Base-by-base conservation (phyloP, 2,329 filamentous ascomycete genomes). In the Chaetomium sp. region DNA sequence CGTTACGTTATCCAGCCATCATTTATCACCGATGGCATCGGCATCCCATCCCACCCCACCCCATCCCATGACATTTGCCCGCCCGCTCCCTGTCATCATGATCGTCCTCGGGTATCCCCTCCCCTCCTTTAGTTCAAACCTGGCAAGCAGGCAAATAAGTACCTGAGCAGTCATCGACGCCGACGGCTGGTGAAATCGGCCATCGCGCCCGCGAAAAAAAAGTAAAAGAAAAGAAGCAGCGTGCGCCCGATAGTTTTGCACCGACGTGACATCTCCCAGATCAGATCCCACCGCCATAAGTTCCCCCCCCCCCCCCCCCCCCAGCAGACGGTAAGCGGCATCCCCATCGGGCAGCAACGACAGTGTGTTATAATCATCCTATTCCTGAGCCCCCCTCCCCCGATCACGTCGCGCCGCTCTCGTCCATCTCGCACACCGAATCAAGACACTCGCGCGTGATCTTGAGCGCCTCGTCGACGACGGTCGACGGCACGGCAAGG, bases 401-500 rank as follows among this genome's bases (percentile, higher is more conserved):
- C 8, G 2, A 31, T 66, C 55, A 66, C 33, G 61, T 57, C 29
- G 58, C 33, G 2, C 58, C 65, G 38, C 19, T 64, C 31, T 67
- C 65, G 16, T 79, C 78, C 54, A 81, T 71, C 68, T 78, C 76
- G 60, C 77, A 78, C 13, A 86, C 79, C 45, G 77, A 73, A 67
- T 87, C 85, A 50, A 89, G 77, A 67, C 82, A 82, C 70, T 88
- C 85, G 64, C 82, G 79, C 31, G 86, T 86, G 35, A 85, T 78
- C 68, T 81, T 81, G n/a, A 89, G 77, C 4, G 86, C 85, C 69
- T 90, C 85, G 29, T 88, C 84, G 16, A 89, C 76, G n/a, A 88
- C 85, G 2, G 78, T 73, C 62, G 82, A 79, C 13, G 88, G 87
- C 50, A 90, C 74, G 35, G 86, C 87, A 16, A 89, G 79, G 69